phyloP scores from a whole-genome alignment of 2,329 filamentous ascomycete species.

The Neofusicoccum sp. region DNA sequence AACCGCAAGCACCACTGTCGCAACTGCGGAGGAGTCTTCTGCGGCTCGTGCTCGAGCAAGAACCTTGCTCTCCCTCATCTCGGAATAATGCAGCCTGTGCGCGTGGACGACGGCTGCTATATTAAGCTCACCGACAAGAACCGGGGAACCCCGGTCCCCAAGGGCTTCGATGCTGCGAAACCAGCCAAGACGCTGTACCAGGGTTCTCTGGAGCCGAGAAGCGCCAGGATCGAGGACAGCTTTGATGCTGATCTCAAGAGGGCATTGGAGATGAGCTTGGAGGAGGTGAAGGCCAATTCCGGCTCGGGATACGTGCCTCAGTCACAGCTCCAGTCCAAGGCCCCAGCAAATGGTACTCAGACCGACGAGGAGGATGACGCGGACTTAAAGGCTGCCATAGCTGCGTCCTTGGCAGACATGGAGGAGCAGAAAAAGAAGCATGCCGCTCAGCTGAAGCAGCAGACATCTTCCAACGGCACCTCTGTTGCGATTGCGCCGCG shows the following conservation, averaged over 20 bases:
- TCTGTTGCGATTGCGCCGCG: conserved; percentile 65
- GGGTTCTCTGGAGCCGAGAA: conserved; percentile 84
- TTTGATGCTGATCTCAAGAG: conserved; percentile 95
- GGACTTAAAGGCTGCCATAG: conserved; percentile 92
- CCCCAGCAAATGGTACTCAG: conserved; percentile 37
- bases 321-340: conserved; percentile 47
- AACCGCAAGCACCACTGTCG: conserved; percentile 98
- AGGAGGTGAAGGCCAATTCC: conserved; percentile 79
- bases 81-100: conserved; percentile 85
- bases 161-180: conserved; percentile 52
- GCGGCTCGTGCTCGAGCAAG: conserved; percentile 92
- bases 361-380: conserved; percentile 83
- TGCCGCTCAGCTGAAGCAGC: conserved; percentile 80
- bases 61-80: conserved; percentile 85
- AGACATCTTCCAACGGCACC: conserved; percentile 60
- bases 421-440: conserved; percentile 96
- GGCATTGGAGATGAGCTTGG: conserved; percentile 93
- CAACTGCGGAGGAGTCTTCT: conserved; percentile 97
- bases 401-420: conserved; percentile 93
- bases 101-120: conserved; percentile 96
- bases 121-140: conserved; percentile 80
- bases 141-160: conserved; percentile 45
- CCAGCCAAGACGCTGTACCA: conserved; percentile 64
- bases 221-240: conserved; percentile 81
- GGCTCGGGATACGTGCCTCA: conserved; percentile 73